Evolutionary conservation across 164 flowering plant species (phyloP), one percentile per base, ranked within the genome.

Genomic region (Kingdonia uniflora): DNA sequence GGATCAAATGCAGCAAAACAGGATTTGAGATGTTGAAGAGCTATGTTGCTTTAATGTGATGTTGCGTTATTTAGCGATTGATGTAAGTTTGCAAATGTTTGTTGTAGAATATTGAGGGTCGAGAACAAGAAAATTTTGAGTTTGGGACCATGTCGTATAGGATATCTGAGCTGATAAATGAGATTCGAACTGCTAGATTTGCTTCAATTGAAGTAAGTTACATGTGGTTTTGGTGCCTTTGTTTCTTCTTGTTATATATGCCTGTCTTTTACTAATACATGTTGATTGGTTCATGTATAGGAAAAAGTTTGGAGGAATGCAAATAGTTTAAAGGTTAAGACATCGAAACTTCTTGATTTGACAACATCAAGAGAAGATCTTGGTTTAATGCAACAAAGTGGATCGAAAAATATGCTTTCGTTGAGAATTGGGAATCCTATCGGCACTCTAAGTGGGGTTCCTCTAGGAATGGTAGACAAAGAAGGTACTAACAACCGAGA

Each of bases 181-280:
- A 84, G 68, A 76, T 89, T 67, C 84, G 81, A 63, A 68, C 76
- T 17, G 76, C 79, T 53, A 80, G 95, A 66, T 52, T 63, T 42
- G 51, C 52, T 61, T 71, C 76, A 15, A 51, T 88, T 33, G 72
- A 72, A 56, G 97, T 88, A 74, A 53, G 79, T 63, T 19, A 15
- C 1, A 53, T 51, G 6, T 20, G 42, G 29, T 13, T 42, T 44
- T 17, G 5, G 19, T 43, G 6, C 21, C 29, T 5, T 50, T 56
- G 16, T 24, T 56, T 23, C 6, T n/a, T 13, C n/a, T n/a, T 19
- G 42, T 25, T 44, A 14, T 17, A 19, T 42, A 43, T 41, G 12
- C n/a, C 15, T 12, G 13, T 16, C n/a, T 4, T 17, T 11, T 24
- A 49, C 24, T 51, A 6, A 41, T 43, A n/a, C 21, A 26, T 51